Evolutionary conservation across 2,329 filamentous ascomycete genomes (phyloP).

Genomic region (Calonectria pauciramosa): DNA sequence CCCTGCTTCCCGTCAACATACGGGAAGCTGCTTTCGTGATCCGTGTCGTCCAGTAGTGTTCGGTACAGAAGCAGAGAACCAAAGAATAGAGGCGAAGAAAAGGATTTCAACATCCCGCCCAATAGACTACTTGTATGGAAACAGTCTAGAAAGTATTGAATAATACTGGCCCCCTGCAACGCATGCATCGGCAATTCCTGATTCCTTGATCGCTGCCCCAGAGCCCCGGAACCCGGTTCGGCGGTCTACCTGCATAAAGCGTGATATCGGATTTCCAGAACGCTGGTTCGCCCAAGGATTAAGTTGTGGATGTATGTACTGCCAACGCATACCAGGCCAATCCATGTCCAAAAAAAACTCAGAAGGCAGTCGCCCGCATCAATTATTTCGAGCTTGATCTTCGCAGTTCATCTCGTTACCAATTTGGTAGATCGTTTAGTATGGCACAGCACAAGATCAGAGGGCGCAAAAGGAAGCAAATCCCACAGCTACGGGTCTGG

Average conservation of each 20-base stretch:
- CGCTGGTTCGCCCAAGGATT: background rate
- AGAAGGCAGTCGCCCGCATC: background rate
- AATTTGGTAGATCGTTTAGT: background rate
- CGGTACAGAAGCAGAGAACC: background rate
- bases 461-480: background rate
- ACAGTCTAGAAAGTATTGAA: background rate
- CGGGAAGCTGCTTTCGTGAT: background rate
- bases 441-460: background rate
- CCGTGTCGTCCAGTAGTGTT: background rate
- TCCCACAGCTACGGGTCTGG: background rate
- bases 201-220: background rate
- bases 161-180: background rate
- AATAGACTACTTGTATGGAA: background rate
- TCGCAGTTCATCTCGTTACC: background rate
- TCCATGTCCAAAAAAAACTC: too few species aligned
- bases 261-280: background rate
- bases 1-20: background rate
- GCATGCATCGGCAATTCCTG: background rate
- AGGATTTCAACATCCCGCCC: background rate
- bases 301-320: background rate
- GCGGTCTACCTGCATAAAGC: background rate
- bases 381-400: background rate
- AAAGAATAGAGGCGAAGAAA: background rate
- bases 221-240: background rate
- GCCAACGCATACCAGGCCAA: background rate